Evolutionary conservation across 768 basidiomycete genomes (phyloP).

Genomic region (Astraeus odoratus): DNA sequence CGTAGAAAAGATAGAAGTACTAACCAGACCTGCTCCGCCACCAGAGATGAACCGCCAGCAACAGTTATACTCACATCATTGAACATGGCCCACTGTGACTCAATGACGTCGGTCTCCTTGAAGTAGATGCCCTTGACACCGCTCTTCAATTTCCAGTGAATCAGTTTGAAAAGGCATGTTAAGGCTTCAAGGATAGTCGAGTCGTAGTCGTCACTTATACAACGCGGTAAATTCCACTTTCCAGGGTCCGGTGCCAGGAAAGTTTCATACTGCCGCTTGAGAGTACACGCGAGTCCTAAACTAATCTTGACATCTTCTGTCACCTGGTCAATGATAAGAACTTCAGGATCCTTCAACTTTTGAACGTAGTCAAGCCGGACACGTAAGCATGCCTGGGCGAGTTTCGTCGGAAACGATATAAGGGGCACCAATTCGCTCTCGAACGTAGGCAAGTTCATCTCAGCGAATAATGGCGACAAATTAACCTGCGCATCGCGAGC

Average conservation of each 20-base stretch:
- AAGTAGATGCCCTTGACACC: constrained; percentile 90
- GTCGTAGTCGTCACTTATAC: constrained; percentile 89
- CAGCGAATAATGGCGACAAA: constrained; percentile 64
- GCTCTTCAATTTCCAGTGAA: constrained; percentile 94
- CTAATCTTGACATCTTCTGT: constrained; percentile 87
- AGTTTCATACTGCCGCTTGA: constrained; percentile 92
- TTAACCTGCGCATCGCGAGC: constrained; percentile 85
- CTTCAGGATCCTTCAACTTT: constrained; percentile 81
- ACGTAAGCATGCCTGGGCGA: constrained; percentile 86
- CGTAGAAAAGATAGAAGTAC: constrained; percentile 17
- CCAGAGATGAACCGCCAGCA: constrained; percentile 78
- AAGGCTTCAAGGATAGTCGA: constrained; percentile 81
- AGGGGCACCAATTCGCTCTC: constrained; percentile 83
- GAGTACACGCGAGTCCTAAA: constrained; percentile 87
- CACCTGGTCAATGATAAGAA: constrained; percentile 91
- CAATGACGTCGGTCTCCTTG: constrained; percentile 97
- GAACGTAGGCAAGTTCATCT: constrained; percentile 90
- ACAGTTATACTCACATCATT: constrained; percentile 87
- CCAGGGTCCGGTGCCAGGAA: constrained; percentile 83
- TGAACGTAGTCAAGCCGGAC: constrained; percentile 85
- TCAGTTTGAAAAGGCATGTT: constrained; percentile 84
- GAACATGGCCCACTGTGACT: constrained; percentile 93
- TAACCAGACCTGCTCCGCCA: constrained; percentile 94
- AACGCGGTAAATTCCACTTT: constrained; percentile 84
- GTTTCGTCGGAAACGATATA: constrained; percentile 93